A percentile compares a stretch with the other conserved stretches of the same genome.
Conservation (phyloP, 2,329 filamentous ascomycete genomes). For the Tolypocladium amazonense region DNA sequence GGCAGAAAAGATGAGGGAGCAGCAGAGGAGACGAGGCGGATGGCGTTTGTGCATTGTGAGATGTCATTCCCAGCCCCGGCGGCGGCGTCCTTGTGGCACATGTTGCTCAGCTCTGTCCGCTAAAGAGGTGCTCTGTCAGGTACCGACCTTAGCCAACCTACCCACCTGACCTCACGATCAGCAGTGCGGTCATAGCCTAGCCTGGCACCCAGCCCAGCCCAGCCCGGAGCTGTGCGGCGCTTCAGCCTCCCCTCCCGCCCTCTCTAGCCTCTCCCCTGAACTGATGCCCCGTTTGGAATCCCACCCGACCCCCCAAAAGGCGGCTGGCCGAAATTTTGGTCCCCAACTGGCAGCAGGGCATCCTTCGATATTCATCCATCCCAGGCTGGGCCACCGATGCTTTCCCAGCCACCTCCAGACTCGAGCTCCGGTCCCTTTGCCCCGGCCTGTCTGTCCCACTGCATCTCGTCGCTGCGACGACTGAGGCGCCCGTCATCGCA, state of each 20-base stretch:
- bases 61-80: background rate
- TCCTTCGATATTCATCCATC: conserved; percentile 4
- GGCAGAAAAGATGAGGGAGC: background rate
- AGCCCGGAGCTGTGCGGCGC: background rate
- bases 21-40: background rate
- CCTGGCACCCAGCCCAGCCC: background rate
- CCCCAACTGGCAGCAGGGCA: background rate
- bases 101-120: background rate
- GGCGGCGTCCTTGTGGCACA: background rate
- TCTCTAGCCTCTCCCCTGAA: conserved; percentile 4
- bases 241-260: background rate
- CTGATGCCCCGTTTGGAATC: conserved; percentile 1
- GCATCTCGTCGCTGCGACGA: conserved; percentile 6
- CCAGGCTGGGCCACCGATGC: conserved; percentile 25
- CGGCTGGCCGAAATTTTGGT: conserved; percentile 22
- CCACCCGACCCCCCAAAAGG: conserved; percentile 16
- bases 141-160: background rate
- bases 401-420: conserved; percentile 32
- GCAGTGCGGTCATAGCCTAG: background rate
- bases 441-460: conserved; percentile 10
- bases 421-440: conserved; percentile 22
- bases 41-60: background rate
- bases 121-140: no score
- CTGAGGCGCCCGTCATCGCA: conserved; percentile 7
- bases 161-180: background rate